Evolutionary conservation across 2,329 filamentous ascomycete genomes (phyloP).

Genomic region (Arthrobotrys conoides): DNA sequence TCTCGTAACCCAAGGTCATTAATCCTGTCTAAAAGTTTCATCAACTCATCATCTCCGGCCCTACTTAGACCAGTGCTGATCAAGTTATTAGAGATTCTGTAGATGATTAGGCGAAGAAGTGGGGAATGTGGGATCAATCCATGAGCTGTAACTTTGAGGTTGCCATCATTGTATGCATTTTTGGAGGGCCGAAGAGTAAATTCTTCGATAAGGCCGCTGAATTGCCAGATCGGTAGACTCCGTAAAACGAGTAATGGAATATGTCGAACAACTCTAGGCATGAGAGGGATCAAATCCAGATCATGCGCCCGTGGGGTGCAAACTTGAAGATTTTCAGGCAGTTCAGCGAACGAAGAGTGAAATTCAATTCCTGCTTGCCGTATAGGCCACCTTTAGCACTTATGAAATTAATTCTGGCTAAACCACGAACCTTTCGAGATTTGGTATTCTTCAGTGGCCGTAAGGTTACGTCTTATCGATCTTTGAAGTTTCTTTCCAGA

Average conservation of each 20-base stretch:
- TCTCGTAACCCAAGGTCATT: background rate
- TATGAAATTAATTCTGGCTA: too few relatives aligned
- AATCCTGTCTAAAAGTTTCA: background rate
- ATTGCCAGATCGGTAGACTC: conserved; percentile 8
- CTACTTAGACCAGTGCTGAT: background rate
- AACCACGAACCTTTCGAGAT: background rate
- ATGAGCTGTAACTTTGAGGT: background rate
- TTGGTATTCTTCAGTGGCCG: background rate
- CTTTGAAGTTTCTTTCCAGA: background rate
- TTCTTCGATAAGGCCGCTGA: background rate
- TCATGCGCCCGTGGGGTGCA: background rate
- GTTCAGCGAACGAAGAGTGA: background rate
- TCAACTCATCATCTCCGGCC: background rate
- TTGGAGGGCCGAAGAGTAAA: background rate
- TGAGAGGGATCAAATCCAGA: background rate
- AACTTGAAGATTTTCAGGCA: background rate
- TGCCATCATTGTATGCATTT: background rate
- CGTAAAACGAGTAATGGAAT: background rate
- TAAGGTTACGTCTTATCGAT: conserved; percentile 3
- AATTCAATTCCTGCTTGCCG: too few relatives aligned
- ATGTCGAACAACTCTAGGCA: background rate
- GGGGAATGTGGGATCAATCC: background rate
- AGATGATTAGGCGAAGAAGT: conserved; percentile 7
- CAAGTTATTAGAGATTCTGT: conserved; percentile 7
- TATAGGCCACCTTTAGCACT: too few relatives aligned